Base-by-base conservation (phyloP, 169 alveolate species). In the Plasmodium inui region DNA sequence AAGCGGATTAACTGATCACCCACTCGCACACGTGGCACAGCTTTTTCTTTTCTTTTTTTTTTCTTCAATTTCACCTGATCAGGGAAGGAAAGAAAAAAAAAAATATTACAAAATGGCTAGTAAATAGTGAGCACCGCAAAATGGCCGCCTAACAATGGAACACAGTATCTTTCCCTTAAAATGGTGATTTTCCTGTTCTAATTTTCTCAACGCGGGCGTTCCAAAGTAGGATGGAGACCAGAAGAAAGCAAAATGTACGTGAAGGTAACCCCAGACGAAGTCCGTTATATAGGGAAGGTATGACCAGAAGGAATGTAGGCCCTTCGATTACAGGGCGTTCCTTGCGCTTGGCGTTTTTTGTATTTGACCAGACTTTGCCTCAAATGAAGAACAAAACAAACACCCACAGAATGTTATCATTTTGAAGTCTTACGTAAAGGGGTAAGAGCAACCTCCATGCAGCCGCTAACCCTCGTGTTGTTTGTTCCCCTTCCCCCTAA, bases 61-160 rank as follows among this genome's bases (percentile, higher is more conserved):
- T 46, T 46, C 12, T 46, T 46, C 53, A 41, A 41, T 41, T 41
- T 41, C 53, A 41, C 53, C 53, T 41, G 53, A 41, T 14, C 53
- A 3, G 12, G 53, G 5, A 32, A 32, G 39, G 39, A 34, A 34
- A 46, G 12, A 46, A 46, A 46, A 46, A 46, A 46, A 46, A 46
- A 46, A 61, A 61, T 61, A n/a, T 61, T n/a, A n/a, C 74, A 26
- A 61, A 61, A 61, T 61, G 74, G 74, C 74, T 61, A 26, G 74
- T 19, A 61, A 61, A 46, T 12, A 46, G 57, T 46, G 57, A 46
- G 57, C 57, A 46, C 57, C 57, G 5, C n/a, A 46, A 46, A 46
- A 46, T 46, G n/a, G n/a, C 17, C 57, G 12, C n/a, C 57, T 10
- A 46, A 46, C 57, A 46, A 46, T 10, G 57, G 57, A 46, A 46